Percentiles rank a stretch among this genome's conserved stretches.
Conservation (phyloP, 192 early-diverging fungal genomes). For the Lobosporangium transversale region DNA sequence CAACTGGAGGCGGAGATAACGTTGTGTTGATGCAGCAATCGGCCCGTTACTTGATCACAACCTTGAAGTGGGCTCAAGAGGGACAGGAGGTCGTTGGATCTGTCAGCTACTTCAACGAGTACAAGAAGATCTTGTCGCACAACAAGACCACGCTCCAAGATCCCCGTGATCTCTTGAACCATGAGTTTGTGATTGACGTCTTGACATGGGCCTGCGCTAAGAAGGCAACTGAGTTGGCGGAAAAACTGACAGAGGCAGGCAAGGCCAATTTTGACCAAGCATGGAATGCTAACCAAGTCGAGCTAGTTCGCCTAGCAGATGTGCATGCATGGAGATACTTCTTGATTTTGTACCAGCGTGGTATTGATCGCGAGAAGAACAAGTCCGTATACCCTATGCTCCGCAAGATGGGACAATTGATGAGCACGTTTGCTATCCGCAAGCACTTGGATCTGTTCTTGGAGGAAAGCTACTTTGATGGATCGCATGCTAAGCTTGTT, state of each 20-base stretch:
- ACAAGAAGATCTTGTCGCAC: conserved; percentile 38
- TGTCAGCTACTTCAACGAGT: conserved; percentile 54
- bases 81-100: conserved; percentile 50
- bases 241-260: conserved; percentile 23
- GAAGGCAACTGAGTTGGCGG: conserved; percentile 35
- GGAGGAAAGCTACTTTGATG: conserved; percentile 62
- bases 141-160: conserved; percentile 43
- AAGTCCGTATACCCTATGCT: conserved; percentile 51
- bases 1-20: conserved; percentile 64
- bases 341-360: conserved; percentile 37
- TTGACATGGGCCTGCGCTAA: conserved; percentile 55
- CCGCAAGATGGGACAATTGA: conserved; percentile 55
- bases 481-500: conserved; percentile 54
- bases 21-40: conserved; percentile 58
- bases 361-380: conserved; percentile 39
- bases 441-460: conserved; percentile 56
- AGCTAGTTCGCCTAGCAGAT: conserved; percentile 50
- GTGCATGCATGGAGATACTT: conserved; percentile 51
- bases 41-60: conserved; percentile 55
- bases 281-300: conserved; percentile 52
- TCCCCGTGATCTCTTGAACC: conserved; percentile 50
- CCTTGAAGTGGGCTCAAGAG: conserved; percentile 41
- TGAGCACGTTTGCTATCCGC: conserved; percentile 55
- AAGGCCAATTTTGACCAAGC: conserved; percentile 29
- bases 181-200: conserved; percentile 49